Evolutionary conservation across 345 rosid genomes (phyloP).

Genomic region (Populus davidiana): DNA sequence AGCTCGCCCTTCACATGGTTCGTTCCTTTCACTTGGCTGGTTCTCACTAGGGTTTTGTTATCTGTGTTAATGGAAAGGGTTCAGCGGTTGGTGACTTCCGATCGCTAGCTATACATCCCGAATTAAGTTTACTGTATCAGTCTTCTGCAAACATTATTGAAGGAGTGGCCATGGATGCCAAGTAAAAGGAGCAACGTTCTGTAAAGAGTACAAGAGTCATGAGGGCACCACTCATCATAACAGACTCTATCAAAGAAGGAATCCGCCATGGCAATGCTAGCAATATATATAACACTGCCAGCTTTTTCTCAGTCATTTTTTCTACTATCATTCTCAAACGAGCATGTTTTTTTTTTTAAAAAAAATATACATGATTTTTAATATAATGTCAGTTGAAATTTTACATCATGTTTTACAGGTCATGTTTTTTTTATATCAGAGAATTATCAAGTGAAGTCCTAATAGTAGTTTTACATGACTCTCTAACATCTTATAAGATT

Average conservation of each 20-base stretch:
- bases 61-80: slow-evolving; percentile 88
- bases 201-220: slow-evolving; percentile 63
- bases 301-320: neutral
- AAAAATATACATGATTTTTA: too few species aligned
- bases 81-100: slow-evolving; percentile 96
- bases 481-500: too few species aligned
- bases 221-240: slow-evolving; percentile 87
- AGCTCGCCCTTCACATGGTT: slow-evolving; percentile 86
- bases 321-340: too few species aligned
- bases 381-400: too few species aligned
- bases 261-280: slow-evolving; percentile 96
- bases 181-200: slow-evolving; percentile 90
- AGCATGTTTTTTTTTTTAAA: too few species aligned
- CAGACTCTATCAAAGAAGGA: slow-evolving; percentile 77
- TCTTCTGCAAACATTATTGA: slow-evolving; percentile 39
- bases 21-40: slow-evolving; percentile 98
- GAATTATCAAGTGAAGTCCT: too few species aligned
- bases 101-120: slow-evolving; percentile 1
- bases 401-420: too few species aligned
- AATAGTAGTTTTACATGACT: too few species aligned
- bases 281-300: slow-evolving; percentile 30
- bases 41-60: slow-evolving; percentile 71
- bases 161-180: slow-evolving; percentile 86
- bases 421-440: neutral
- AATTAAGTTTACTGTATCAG: too few species aligned